phyloP scores from a whole-genome alignment of 2,329 filamentous ascomycete genomes.

The Periconia digitata region DNA sequence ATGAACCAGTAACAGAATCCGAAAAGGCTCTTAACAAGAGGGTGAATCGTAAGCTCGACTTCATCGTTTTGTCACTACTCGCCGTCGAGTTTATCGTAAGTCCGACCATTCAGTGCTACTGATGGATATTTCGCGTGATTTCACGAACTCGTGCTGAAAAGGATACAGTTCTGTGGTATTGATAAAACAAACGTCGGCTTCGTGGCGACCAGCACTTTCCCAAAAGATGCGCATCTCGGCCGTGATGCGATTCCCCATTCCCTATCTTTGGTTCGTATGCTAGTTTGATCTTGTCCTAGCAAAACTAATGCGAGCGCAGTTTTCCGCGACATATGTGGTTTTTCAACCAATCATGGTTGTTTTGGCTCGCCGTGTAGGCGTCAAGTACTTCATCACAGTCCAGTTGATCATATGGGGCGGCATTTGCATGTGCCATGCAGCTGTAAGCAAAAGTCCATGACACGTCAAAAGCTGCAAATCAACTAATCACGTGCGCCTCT shows the following conservation, averaged over 20 bases:
- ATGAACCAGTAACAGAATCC: conserved; percentile 7
- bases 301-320: conserved; percentile 1
- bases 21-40: conserved; percentile 5
- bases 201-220: conserved; percentile 4
- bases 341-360: conserved; percentile 9
- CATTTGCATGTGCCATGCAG: conserved; percentile 10
- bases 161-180: conserved; percentile 8
- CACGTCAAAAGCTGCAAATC: too few species aligned
- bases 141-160: too few species aligned
- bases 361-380: conserved; percentile 7
- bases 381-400: conserved; percentile 9
- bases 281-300: too few species aligned
- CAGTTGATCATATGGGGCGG: conserved; percentile 10
- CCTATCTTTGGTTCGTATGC: too few species aligned
- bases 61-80: conserved; percentile 7
- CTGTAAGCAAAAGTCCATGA: background rate
- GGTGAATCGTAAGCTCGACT: conserved; percentile 10
- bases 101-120: too few species aligned
- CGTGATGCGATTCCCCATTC: too few species aligned
- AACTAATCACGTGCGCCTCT: too few species aligned
- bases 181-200: conserved; percentile 13
- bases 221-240: too few species aligned
- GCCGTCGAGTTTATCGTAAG: conserved; percentile 8
- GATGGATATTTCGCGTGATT: too few species aligned
- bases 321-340: conserved; percentile 9